Evolutionary conservation across 345 rosid species (phyloP).

Genomic region (Capsella bursapastoris): DNA sequence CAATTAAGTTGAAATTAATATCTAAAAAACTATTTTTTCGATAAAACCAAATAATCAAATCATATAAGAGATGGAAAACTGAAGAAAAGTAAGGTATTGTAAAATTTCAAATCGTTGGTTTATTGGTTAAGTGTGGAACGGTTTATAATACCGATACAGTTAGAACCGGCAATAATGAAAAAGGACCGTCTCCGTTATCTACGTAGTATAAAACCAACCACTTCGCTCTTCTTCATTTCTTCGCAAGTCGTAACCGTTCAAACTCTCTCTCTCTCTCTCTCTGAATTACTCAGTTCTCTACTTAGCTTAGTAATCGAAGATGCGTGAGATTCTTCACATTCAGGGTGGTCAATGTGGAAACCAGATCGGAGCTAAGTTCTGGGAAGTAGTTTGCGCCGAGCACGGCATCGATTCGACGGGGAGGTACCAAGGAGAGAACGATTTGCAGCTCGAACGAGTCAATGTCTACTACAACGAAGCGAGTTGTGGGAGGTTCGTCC

Average conservation of each 20-base stretch:
- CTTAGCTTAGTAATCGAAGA: conserved; percentile 37
- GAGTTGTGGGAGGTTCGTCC: conserved; percentile 72
- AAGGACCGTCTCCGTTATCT: conserved; percentile 41
- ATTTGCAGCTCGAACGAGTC: conserved; percentile 73
- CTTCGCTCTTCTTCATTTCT: conserved; percentile 36
- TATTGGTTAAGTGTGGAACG: conserved; percentile 9
- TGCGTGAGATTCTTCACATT: conserved; percentile 81
- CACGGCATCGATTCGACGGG: conserved; percentile 78
- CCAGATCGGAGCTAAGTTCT: conserved; percentile 71
- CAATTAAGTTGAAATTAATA: background rate
- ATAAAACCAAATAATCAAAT: no score
- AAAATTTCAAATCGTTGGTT: background rate
- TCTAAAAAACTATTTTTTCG: no score
- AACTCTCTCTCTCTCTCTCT: conserved; percentile 1
- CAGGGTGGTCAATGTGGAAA: conserved; percentile 84
- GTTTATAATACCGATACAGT: conserved; percentile 28
- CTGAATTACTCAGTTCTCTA: background rate
- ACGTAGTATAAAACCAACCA: conserved; percentile 35
- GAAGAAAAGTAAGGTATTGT: background rate
- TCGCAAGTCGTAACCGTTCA: conserved; percentile 21
- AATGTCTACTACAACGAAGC: conserved; percentile 83
- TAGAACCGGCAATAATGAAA: conserved; percentile 14
- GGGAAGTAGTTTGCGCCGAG: conserved; percentile 54
- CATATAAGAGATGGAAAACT: background rate
- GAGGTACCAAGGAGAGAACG: conserved; percentile 61